Evolutionary conservation across 2,329 filamentous ascomycete genomes (phyloP), one percentile per base, ranked within the genome.

Genomic region (Fusarium nelsonii): DNA sequence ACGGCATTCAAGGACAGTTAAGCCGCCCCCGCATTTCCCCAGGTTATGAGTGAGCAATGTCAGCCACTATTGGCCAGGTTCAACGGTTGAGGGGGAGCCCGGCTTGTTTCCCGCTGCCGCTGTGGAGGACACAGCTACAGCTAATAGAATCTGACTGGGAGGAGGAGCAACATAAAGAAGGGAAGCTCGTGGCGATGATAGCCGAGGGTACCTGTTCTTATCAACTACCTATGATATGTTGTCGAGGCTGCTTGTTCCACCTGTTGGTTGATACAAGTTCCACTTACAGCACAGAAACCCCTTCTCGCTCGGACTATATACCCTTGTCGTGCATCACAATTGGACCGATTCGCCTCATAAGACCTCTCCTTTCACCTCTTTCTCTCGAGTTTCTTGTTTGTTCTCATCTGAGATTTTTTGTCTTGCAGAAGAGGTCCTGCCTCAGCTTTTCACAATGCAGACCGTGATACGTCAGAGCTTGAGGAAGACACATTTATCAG

Each of bases 11-110:
- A 40, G 48, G 58, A 36, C 41, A 57, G 41, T 33, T n/a, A 20
- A 52, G 20, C 52, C 44, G 49, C 63, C 69, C 72, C 72, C 72
- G 65, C 69, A 73, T 74, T 74, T 73, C 71, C 72, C 73, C 73
- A 72, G 73, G 56, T 73, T 73, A 61, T 49, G 11, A 4, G 43
- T 26, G 34, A 16, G 3, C 6, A n/a, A n/a, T 28, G 37, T 20
- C 49, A 14, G 20, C 28, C n/a, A 4, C 62, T 26, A 73, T 73
- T 74, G 64, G 71, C 8, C 34, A 45, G 44, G 10, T 7, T 23
- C 34, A 50, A 40, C 67, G 56, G 51, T 58, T 65, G 69, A 67
- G 72, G 71, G 72, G 70, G 71, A 23, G 58, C 57, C 58, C 52
- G 43, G 60, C 12, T 33, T 62, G 54, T 20, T 20, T 53, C 48